Base-by-base conservation (phyloP, 1,284 basidiomycete species). In the Ganoderma sinense region DNA sequence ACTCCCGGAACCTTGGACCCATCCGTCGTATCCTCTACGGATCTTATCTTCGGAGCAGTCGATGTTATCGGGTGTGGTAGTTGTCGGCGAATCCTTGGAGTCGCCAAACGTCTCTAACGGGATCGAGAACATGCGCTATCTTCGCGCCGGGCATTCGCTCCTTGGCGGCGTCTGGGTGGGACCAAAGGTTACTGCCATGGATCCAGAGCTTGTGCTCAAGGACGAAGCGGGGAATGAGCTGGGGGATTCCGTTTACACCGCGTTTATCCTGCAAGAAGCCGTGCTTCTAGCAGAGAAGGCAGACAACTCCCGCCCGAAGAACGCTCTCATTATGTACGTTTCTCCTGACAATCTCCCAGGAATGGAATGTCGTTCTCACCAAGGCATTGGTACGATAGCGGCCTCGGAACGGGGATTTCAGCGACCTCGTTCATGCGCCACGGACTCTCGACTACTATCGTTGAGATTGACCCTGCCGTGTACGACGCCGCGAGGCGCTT, bases 381-480 rank as follows among this genome's bases (percentile, higher is more conserved):
- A 68, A 68, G 65, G 68, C 20, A 66, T 26, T 29, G 29, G 18
- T 48, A 2, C 51, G 64, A 33, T 74, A 96, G 95, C 78, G 97
- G 96, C 36, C 87, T 98, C 16, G 97, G 97, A 14, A 86, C 88
- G 20, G 97, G 97, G 5, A 91, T 94, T 65, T 90, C 93, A 2
- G 92, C 94, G 0, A 88, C 89, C 59, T 87, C 93, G 0, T 89
- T 97, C 75, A 83, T 88, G 59, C 84, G 85, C 40, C 93, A 95
- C 71, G 87, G 87, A 4, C 81, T 96, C 23, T 82, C 86, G 3
- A 90, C 91, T 1, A 93, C 94, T 0, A 86, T 94, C 59, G 85
- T 94, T 64, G 97, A 98, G 79, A 93, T 97, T 70, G 97, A 98
- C 79, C 91, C 93, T 33, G 91, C 88, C 0, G 95, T 98, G 2